Evolutionary conservation across 441 rosid species (phyloP), one percentile per base, ranked within the genome.

Genomic region (Adansonia gregorii): DNA sequence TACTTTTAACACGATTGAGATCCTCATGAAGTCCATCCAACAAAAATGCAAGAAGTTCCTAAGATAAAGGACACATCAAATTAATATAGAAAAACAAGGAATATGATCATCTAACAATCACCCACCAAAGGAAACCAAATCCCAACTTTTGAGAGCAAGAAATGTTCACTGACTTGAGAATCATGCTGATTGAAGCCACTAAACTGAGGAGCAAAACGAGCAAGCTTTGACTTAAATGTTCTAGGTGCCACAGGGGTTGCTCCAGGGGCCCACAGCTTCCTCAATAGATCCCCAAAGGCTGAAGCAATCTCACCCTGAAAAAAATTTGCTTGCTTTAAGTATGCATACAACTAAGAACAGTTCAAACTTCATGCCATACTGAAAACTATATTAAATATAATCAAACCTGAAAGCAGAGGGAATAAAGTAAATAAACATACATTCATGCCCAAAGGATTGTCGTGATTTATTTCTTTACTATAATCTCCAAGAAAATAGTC

Each of bases 11-110:
- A 74, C 92, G 93, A 79, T 92, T 92, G 65, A 92, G 89, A 80
- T 90, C 94, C 84, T 92, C 94, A 59, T 90, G 96, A 61, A 90
- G 96, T 81, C 96, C 94, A 87, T 92, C 96, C 82, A 92, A 76
- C 81, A 92, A 85, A 87, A 92, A 92, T 45, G 92, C 91, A 76
- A 92, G 86, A 55, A 90, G 89, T 82, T 92, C 96, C 96, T 92
- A 84, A 78, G 73, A 84, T 58, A 59, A 55, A 72, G 71, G 64
- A 76, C 67, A 75, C 48, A 85, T 85, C 59, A 65, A 79, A 78
- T 17, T 49, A 76, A 75, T 72, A 79, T 72, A 27, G 15, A 80
- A 73, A 76, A 45, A 65, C 60, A 59, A 19, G 19, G 41, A 61
- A 76, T 64, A 73, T 60, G 65, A 73, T 17, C 63, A 46, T 6